Base-by-base conservation (phyloP, 2,329 filamentous ascomycete species). In the Fusarium clavum region DNA sequence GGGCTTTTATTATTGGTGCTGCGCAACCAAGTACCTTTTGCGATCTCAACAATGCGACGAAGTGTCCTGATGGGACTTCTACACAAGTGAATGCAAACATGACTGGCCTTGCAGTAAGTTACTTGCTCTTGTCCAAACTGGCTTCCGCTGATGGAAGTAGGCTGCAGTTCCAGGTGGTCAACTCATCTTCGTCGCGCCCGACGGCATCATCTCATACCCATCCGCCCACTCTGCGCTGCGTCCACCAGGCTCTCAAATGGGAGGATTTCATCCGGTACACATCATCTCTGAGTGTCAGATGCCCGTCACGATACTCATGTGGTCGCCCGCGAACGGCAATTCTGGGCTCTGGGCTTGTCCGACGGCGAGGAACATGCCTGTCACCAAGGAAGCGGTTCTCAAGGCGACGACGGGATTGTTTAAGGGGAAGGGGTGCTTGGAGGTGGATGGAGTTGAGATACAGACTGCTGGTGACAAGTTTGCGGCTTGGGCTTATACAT, bases 101-200 rank as follows among this genome's bases (percentile, higher is more conserved):
- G 76, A 77, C 76, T 0, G 44, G 51, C 3, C 69, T 79, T 4
- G 74, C 72, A 27, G 78, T 79, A 41, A 27, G 72, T 52, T 8
- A 6, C 20, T 2, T 18, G 2, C 0, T 0, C 9, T 6, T 16
- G 2, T 14, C 4, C 9, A 12, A 1, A 7, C 4, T 2, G 1
- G 4, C 5, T 16, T 20, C 12, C 18, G 11, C 24, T 27, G 9
- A 34, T 56, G 5, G 34, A 20, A 1, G 2, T 8, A 82, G 79
- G 84, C 87, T 32, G 75, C 83, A 30, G 89, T 91, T 7, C 88
- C 89, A 8, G 89, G 89, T 29, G 90, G 90, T 27, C 89, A 92
- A 73, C 79, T 83, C 61, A 82, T 90, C 71, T 92, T 88, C 77
- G 82, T 91, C 60, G 81, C 79, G 5, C 80, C 84, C 6, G 77